Evolutionary conservation across 176 grass and related monocot species (phyloP), one percentile per base, ranked within the genome.

Genomic region (Carex kokanica): DNA sequence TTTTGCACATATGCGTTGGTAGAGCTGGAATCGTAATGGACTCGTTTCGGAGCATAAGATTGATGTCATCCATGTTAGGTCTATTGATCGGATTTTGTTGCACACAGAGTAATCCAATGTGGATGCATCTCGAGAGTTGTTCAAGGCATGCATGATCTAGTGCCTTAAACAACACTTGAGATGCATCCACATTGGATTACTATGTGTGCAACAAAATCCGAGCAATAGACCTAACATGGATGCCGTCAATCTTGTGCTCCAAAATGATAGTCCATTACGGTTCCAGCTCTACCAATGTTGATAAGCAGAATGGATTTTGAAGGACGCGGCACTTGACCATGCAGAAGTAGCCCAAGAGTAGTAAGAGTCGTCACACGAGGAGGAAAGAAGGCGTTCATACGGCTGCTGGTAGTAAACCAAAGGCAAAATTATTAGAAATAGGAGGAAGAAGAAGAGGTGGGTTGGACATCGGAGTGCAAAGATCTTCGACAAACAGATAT

Each of bases 161-260:
- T 0, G 2, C 27, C 72, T 77, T 1, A 17, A 53, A 13, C 43
- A 77, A 24, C 15, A 55, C 5, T 51, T n/a, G 5, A 77, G 72
- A 77, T 77, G 72, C 41, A 24, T 77, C 51, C 72, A 77, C 40
- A 55, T 77, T 4, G 72, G 38, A 54, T 53, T 77, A 16, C 14
- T 77, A 2, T 77, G 72, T n/a, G 72, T 77, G 51, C 72, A 77
- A 10, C n/a, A 51, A 53, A 16, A 8, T 24, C 72, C 72, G 24
- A 77, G 29, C 24, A 24, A 77, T 53, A 25, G 72, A 77, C 72
- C 45, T 0, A 53, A 54, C 8, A 77, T 77, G 72, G 72, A 53
- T 20, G 23, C 6, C 5, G 45, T 77, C 12, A 53, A 77, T 15
- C 13, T 24, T 53, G 29, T 55, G 72, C 24, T 77, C 18, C 14